These are phyloP conservation scores for Yamadazyma friedrichii DNA, from an alignment of 1,139 yeast species.

Conservation along the genomic window DNA sequence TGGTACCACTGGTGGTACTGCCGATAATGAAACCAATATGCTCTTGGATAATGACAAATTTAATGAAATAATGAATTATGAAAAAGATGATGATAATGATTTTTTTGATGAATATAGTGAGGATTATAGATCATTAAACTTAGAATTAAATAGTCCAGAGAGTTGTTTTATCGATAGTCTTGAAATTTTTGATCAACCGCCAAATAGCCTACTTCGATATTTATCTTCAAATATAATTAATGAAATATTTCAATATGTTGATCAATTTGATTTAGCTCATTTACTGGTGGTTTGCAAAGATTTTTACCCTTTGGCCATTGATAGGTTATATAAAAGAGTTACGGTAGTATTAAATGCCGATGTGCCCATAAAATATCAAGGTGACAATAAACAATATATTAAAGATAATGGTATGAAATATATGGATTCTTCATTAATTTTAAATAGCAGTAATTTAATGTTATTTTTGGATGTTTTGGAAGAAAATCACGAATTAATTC, in stretches of 20 bases:
- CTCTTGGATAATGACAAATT: neutral
- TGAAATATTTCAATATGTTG: constrained; percentile 19
- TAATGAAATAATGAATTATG: neutral
- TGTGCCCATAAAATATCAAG: constrained; percentile 24
- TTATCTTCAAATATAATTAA: constrained; percentile 16
- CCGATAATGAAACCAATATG: too few relatives aligned
- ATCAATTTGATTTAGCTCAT: constrained; percentile 32
- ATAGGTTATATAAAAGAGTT: constrained; percentile 29
- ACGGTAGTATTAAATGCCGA: constrained; percentile 33
- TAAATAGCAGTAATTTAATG: constrained; percentile 19
- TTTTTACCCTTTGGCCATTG: constrained; percentile 24
- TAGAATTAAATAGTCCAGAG: neutral
- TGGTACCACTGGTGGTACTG: too few relatives aligned
- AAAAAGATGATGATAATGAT: neutral
- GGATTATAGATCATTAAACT: neutral
- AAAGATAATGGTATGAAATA: constrained; percentile 29
- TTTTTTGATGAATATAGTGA: neutral
- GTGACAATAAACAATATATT: constrained; percentile 19
- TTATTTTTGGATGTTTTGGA: constrained; percentile 22
- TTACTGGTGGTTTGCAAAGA: constrained; percentile 24
- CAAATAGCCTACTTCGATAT: constrained; percentile 8
- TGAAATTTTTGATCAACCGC: constrained; percentile 6
- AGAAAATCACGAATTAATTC: constrained; percentile 20
- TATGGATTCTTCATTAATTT: constrained; percentile 34
- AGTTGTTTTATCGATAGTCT: neutral